Evolutionary conservation across 306 rosid species (phyloP).

Genomic region (Gillenia trifoliata): DNA sequence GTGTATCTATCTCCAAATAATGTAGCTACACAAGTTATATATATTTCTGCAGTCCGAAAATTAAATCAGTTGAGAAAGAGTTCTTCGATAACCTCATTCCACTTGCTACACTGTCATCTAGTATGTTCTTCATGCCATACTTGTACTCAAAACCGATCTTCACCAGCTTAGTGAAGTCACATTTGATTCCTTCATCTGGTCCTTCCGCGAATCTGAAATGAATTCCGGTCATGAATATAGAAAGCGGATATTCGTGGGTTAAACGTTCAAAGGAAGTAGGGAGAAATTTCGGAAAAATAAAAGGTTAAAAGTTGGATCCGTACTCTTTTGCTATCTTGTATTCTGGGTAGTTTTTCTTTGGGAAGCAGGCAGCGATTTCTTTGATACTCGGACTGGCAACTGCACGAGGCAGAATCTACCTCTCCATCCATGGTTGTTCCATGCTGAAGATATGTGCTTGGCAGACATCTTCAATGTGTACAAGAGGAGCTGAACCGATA

Average conservation of each 20-base stretch:
- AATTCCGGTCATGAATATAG: background rate
- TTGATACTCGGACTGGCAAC: constrained; percentile 8
- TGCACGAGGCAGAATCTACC: constrained; percentile 41
- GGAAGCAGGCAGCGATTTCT: constrained; percentile 11
- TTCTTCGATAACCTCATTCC: background rate
- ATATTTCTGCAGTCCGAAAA: background rate
- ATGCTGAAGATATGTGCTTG: constrained; percentile 48
- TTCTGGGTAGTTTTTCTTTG: constrained; percentile 19
- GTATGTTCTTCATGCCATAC: constrained; percentile 8
- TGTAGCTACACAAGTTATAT: no score
- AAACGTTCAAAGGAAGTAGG: background rate
- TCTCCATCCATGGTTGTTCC: constrained; percentile 26
- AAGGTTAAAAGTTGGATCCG: background rate
- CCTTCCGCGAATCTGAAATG: constrained; percentile 16
- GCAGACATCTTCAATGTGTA: constrained; percentile 46
- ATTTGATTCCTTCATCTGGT: constrained; percentile 5
- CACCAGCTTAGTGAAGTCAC: constrained; percentile 19
- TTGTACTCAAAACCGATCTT: constrained; percentile 17
- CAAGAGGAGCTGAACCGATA: constrained; percentile 30
- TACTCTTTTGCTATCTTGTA: constrained; percentile 13
- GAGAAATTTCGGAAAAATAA: background rate
- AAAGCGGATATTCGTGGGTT: background rate
- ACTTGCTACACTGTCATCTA: constrained; percentile 15
- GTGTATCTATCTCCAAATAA: no score
- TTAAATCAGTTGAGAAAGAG: background rate